Evolutionary conservation across 805 yeast genomes (phyloP).

Genomic region (Suhomyces sp.): DNA sequence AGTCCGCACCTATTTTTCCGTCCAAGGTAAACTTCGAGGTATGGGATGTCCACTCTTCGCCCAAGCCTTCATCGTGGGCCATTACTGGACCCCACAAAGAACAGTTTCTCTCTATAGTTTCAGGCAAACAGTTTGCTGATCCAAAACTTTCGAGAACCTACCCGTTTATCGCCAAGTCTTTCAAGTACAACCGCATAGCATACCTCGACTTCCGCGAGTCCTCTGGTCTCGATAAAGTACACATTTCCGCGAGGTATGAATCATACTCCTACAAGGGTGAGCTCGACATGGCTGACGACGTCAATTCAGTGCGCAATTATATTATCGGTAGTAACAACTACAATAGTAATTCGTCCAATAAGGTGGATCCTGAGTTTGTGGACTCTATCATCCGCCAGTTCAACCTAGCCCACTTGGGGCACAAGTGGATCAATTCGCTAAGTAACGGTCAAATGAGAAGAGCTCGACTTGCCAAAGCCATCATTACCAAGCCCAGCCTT

Average conservation of each 20-base stretch:
- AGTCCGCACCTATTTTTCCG: slow-evolving; percentile 17
- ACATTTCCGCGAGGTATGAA: slow-evolving; percentile 87
- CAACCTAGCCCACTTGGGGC: slow-evolving; percentile 52
- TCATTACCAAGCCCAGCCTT: slow-evolving; percentile 62
- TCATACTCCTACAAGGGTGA: slow-evolving; percentile 68
- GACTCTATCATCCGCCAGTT: slow-evolving; percentile 47
- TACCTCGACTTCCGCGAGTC: slow-evolving; percentile 34
- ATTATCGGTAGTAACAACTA: slow-evolving; percentile 59
- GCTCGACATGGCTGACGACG: slow-evolving; percentile 54
- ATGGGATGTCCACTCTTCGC: slow-evolving; percentile 9
- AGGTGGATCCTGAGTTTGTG: slow-evolving; percentile 26
- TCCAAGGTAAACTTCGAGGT: slow-evolving; percentile 29
- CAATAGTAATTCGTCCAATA: slow-evolving; percentile 29
- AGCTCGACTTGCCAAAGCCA: slow-evolving; percentile 77
- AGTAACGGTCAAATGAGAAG: slow-evolving; percentile 94
- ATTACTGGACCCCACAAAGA: slow-evolving; percentile 47
- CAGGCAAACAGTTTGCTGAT: slow-evolving; percentile 50
- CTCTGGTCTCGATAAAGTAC: slow-evolving; percentile 49
- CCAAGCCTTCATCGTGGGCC: slow-evolving; percentile 23
- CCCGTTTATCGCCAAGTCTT: slow-evolving; percentile 41
- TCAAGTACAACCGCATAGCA: slow-evolving; percentile 29
- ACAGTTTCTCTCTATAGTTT: slow-evolving; percentile 51
- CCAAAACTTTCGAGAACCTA: slow-evolving; percentile 55
- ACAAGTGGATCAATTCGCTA: slow-evolving; percentile 79
- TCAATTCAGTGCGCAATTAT: slow-evolving; percentile 51